These are phyloP conservation scores for Colletotrichum tropicale DNA, from an alignment of 2,329 filamentous ascomycete species.

Conservation along the genomic window DNA sequence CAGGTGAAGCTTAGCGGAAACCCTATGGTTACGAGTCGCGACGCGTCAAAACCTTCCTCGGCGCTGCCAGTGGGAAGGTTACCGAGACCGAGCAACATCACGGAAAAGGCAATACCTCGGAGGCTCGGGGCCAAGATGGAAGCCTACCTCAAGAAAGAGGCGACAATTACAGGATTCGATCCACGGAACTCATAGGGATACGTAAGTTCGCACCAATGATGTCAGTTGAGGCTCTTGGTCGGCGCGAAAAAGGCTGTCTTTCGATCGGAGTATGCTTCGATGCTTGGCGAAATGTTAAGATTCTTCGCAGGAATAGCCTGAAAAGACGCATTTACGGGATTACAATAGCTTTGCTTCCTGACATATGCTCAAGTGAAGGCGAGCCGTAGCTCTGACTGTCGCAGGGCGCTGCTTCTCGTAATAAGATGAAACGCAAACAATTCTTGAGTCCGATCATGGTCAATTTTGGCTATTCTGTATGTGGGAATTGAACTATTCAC, in stretches of 20 bases:
- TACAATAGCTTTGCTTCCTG: no score
- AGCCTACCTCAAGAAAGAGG: background rate
- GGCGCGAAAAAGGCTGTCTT: background rate
- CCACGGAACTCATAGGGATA: background rate
- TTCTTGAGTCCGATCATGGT: no score
- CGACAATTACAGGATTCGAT: background rate
- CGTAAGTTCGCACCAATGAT: background rate
- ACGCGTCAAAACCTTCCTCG: background rate
- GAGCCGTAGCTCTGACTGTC: no score
- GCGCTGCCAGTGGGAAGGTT: background rate
- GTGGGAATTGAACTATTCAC: no score
- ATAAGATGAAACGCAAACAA: no score
- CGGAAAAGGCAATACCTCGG: background rate
- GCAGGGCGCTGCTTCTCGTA: no score
- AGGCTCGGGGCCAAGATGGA: background rate
- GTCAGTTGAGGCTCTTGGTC: background rate
- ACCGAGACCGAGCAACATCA: background rate
- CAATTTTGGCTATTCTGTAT: no score
- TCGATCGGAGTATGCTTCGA: background rate
- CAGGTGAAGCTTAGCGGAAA: background rate
- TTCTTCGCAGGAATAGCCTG: background rate
- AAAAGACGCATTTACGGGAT: background rate
- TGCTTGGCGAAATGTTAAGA: background rate
- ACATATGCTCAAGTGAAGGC: no score
- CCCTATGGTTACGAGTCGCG: background rate